These are phyloP conservation scores for Serendipita sp. DNA, from an alignment of 768 basidiomycete species.

Conservation along the genomic window DNA sequence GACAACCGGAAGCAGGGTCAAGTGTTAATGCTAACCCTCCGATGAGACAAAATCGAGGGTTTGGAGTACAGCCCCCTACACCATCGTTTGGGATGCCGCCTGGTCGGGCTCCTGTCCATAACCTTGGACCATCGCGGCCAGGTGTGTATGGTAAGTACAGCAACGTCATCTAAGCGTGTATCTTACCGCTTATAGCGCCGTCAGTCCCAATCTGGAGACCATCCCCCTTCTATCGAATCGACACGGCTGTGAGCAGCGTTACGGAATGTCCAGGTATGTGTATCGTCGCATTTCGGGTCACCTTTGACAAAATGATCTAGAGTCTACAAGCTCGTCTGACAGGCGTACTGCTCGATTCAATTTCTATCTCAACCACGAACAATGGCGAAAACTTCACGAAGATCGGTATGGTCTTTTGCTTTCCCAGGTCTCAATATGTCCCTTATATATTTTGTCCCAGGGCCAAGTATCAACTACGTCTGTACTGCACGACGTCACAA, in stretches of 20 bases:
- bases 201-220: constrained; percentile 17
- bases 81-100: no score
- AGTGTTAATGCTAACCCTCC: no score
- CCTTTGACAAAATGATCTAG: constrained; percentile 22
- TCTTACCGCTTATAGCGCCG: background rate
- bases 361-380: constrained; percentile 53
- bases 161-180: no score
- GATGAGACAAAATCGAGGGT: no score
- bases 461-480: constrained; percentile 57
- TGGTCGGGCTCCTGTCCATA: no score
- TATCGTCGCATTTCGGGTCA: background rate
- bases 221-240: constrained; percentile 60
- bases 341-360: constrained; percentile 43
- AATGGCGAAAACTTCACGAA: constrained; percentile 40
- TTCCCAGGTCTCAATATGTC: background rate
- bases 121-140: no score
- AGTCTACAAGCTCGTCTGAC: constrained; percentile 65
- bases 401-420: constrained; percentile 28
- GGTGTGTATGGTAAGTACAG: no score
- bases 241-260: constrained; percentile 45
- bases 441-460: constrained; percentile 21
- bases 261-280: constrained; percentile 62
- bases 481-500: constrained; percentile 77
- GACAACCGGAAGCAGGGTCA: no score
- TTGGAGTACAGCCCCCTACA: no score